Evolutionary conservation across 768 basidiomycete genomes (phyloP), one percentile per base, ranked within the genome.

Genomic region (Multifurca ochricompacta): DNA sequence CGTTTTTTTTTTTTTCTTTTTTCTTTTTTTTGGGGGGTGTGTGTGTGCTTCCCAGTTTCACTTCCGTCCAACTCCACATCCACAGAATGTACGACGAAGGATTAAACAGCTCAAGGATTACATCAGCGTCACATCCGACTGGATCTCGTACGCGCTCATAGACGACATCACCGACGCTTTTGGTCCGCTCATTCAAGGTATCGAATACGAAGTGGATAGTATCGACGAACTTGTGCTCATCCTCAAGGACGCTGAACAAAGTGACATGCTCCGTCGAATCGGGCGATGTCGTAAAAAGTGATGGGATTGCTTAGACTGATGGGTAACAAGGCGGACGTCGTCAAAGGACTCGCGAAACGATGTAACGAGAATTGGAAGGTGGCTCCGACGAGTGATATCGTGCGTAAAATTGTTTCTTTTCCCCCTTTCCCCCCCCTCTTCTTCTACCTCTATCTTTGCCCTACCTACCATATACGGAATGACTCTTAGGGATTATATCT

Each of bases 151-250:
- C 64, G 96, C 96, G 9, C 80, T 99, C 56, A 99, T 99, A 66
- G 96, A 99, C 71, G 96, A 99, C 71, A 98, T 99, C 68, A 98
- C 96, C 44, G 96, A 99, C 66, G 95, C 93, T 8, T 99, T 99
- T 67, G 96, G 96, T 13, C 96, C 96, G 4, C 79, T 99, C 54
- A 98, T 99, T 64, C 96, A 98, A 69, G 84, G 85, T 66, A 99
- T 98, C 69, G 96, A 99, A 69, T 98, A 98, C 63, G 96, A 99
- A 71, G 96, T 99, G 70, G 96, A 99, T 71, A 91, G 87, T 57
- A 98, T 99, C 59, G 96, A 98, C 64, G 96, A 99, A 72, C 78
- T 99, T 45, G 96, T 98, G 63, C 74, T 99, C 56, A 99, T 99
- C 39, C 73, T 99, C 54, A 97, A 95, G 66, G 91, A 93, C 64